These are phyloP conservation scores for Camelina hispida DNA, from an alignment of 345 rosid genomes.

Conservation along the genomic window DNA sequence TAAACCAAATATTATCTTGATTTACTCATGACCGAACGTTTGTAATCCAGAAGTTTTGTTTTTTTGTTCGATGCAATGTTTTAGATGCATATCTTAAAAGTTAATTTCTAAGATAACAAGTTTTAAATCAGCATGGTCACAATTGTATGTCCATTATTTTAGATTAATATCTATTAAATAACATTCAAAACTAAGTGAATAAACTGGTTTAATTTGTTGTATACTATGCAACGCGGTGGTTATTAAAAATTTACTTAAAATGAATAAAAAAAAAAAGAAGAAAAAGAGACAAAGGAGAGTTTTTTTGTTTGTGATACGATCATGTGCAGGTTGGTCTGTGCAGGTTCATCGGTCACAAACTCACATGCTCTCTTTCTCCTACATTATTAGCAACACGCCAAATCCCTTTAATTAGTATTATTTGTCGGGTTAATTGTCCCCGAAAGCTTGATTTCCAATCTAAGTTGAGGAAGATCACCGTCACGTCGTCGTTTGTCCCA, in stretches of 20 bases:
- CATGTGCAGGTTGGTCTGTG: constrained; percentile 45
- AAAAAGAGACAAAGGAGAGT: constrained; percentile 38
- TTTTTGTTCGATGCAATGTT: constrained; percentile 2
- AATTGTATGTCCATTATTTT: background rate
- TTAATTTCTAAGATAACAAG: background rate
- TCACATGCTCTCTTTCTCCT: constrained; percentile 40
- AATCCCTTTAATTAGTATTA: background rate
- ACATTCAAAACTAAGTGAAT: background rate
- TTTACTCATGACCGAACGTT: background rate
- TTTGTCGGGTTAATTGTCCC: constrained; percentile 7
- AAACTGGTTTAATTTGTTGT: constrained; percentile 5
- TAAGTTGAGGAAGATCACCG: constrained; percentile 34
- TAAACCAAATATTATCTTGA: background rate
- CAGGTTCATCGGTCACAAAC: constrained; percentile 33
- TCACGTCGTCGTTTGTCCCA: constrained; percentile 26
- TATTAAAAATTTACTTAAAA: background rate
- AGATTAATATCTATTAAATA: background rate
- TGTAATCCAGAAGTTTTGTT: background rate
- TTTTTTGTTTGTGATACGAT: constrained; percentile 22
- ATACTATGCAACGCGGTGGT: constrained; percentile 23
- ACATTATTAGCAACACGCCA: constrained; percentile 45
- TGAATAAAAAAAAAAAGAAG: constrained; percentile 25
- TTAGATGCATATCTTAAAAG: background rate
- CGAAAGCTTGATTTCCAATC: constrained; percentile 20
- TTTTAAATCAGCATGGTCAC: background rate